Evolutionary conservation across 352 stramenopile species (phyloP).

Genomic region (Phytophthora capsici): DNA sequence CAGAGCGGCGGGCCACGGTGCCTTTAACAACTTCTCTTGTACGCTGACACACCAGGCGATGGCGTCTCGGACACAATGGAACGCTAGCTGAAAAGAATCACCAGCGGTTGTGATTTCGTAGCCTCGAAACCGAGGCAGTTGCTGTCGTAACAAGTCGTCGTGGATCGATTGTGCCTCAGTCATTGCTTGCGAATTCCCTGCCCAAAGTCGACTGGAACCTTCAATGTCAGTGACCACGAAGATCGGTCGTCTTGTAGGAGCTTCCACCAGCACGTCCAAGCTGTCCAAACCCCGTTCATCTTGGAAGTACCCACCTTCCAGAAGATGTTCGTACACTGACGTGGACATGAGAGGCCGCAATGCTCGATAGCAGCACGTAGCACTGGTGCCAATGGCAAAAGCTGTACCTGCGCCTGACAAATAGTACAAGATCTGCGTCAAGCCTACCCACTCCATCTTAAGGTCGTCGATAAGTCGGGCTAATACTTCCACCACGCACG

Average conservation of each 20-base stretch:
- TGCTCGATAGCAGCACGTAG: slow-evolving; percentile 67
- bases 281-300: slow-evolving; percentile 37
- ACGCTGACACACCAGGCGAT: slow-evolving; percentile 69
- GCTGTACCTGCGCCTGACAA: slow-evolving; percentile 62
- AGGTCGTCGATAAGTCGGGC: slow-evolving; percentile 32
- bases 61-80: slow-evolving; percentile 70
- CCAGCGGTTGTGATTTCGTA: slow-evolving; percentile 86
- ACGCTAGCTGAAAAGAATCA: slow-evolving; percentile 84
- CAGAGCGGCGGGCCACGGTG: slow-evolving; percentile 57
- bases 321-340: slow-evolving; percentile 67
- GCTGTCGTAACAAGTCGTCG: slow-evolving; percentile 67
- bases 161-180: slow-evolving; percentile 71
- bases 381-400: slow-evolving; percentile 66
- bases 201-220: slow-evolving; percentile 77
- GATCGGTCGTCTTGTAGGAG: slow-evolving; percentile 56
- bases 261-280: slow-evolving; percentile 47
- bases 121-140: slow-evolving; percentile 60
- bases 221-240: slow-evolving; percentile 90
- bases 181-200: slow-evolving; percentile 54
- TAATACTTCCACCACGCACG: slow-evolving; percentile 59
- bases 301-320: slow-evolving; percentile 67
- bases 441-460: slow-evolving; percentile 50
- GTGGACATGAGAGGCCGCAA: slow-evolving; percentile 65
- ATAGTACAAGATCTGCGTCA: slow-evolving; percentile 67
- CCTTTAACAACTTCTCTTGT: slow-evolving; percentile 70